phyloP scores from a whole-genome alignment of 179 eudicot species.

The Amaranthus tricolor region DNA sequence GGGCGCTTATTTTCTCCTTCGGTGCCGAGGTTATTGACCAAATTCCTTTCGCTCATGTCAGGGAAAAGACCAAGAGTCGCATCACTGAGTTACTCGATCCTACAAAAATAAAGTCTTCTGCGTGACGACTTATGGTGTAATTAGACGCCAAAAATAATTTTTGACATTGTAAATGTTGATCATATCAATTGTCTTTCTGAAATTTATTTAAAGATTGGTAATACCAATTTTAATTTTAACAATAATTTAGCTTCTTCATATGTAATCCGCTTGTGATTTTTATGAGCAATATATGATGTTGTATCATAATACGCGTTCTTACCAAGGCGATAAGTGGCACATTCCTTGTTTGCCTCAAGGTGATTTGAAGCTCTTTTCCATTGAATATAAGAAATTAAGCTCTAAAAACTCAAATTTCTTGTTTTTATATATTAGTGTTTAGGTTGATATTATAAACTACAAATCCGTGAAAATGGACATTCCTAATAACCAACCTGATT shows the following conservation, averaged over 20 bases:
- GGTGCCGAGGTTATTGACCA: constrained; percentile 79
- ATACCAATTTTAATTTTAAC: not conserved
- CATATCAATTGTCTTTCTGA: not conserved
- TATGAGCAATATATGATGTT: not conserved
- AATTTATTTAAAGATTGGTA: not conserved
- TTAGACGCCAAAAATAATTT: not conserved
- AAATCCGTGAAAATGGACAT: no score
- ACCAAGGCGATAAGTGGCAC: not conserved
- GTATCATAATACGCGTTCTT: not conserved
- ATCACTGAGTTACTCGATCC: constrained; percentile 51
- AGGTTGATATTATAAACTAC: not conserved
- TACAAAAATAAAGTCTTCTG: not conserved
- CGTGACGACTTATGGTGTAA: not conserved
- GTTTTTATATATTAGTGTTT: no score
- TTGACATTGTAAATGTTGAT: not conserved
- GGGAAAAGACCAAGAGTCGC: constrained; percentile 53
- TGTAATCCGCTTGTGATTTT: not conserved
- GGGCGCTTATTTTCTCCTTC: constrained; percentile 76
- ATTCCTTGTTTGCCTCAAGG: not conserved
- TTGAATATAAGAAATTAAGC: no score
- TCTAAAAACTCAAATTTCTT: no score
- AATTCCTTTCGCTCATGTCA: constrained; percentile 46
- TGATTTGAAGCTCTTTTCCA: not conserved
- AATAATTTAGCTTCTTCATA: not conserved
- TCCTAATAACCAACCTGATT: no score